Evolutionary conservation across 106 monocot genomes (phyloP).

Genomic region (Acanthochlamys bracteata): DNA sequence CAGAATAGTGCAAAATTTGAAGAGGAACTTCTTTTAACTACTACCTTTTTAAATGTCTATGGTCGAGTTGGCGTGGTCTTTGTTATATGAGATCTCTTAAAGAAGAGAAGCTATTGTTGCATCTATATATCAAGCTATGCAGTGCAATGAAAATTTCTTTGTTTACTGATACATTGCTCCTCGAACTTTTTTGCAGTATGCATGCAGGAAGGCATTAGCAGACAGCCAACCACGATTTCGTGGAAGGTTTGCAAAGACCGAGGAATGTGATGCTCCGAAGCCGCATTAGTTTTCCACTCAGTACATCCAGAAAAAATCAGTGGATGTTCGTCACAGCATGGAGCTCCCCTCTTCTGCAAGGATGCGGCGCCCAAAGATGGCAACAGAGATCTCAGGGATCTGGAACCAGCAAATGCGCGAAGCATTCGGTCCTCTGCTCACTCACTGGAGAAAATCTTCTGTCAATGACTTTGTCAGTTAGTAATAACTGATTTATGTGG

Average conservation of each 20-base stretch:
- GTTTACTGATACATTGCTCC: not conserved
- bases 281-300: not conserved
- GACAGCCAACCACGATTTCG: slow-evolving; percentile 20
- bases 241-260: slow-evolving; percentile 25
- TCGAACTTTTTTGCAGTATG: slow-evolving; percentile 13
- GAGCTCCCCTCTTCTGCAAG: slow-evolving; percentile 1
- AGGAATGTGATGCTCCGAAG: slow-evolving; percentile 8
- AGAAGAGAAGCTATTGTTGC: not conserved
- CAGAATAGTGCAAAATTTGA: no score
- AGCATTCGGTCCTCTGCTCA: not conserved
- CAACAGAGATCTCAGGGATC: not conserved
- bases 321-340: not conserved
- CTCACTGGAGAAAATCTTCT: not conserved
- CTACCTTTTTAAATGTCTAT: no score
- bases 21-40: no score
- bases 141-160: not conserved
- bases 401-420: not conserved
- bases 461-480: not conserved
- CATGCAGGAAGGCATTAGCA: slow-evolving; percentile 29
- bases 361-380: not conserved
- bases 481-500: slow-evolving; percentile 1
- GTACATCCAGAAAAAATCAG: not conserved
- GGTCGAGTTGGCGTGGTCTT: no score
- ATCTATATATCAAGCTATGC: not conserved
- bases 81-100: no score